These are phyloP conservation scores for Trichosporon inkin DNA, from an alignment of 1,284 basidiomycete genomes.

Conservation along the genomic window DNA sequence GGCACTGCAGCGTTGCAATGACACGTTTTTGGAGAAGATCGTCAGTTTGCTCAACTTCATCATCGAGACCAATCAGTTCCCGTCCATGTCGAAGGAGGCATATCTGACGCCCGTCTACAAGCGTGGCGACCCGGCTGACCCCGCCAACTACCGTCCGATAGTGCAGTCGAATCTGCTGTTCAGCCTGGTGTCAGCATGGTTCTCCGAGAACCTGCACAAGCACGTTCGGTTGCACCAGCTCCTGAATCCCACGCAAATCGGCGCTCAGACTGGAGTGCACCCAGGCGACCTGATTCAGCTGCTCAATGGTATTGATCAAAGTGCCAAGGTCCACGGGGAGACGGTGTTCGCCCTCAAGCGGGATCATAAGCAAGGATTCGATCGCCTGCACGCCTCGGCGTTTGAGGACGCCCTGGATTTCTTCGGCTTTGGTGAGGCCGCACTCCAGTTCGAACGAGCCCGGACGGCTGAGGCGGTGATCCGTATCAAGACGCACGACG, in stretches of 20 bases:
- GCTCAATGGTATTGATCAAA: slow-evolving; percentile 33
- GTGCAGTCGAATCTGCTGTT: slow-evolving; percentile 31
- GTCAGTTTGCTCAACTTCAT: slow-evolving; percentile 41
- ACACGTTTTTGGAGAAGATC: slow-evolving; percentile 31
- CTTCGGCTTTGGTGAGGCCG: slow-evolving; percentile 39
- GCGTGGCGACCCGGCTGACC: slow-evolving; percentile 27
- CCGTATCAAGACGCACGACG: slow-evolving; percentile 35
- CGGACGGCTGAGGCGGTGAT: slow-evolving; percentile 26
- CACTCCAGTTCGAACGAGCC: slow-evolving; percentile 36
- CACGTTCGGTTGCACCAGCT: slow-evolving; percentile 29
- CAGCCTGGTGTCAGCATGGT: neutral
- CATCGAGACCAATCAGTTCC: slow-evolving; percentile 34
- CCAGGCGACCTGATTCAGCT: slow-evolving; percentile 39
- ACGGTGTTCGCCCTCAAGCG: slow-evolving; percentile 13
- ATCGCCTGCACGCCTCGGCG: slow-evolving; percentile 40
- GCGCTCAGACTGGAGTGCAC: slow-evolving; percentile 46
- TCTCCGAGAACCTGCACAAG: slow-evolving; percentile 22
- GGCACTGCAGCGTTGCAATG: slow-evolving; percentile 32
- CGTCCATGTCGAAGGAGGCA: slow-evolving; percentile 31
- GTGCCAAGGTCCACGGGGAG: slow-evolving; percentile 25
- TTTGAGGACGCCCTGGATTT: slow-evolving; percentile 47
- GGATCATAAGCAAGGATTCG: slow-evolving; percentile 30
- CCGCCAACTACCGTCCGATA: slow-evolving; percentile 42
- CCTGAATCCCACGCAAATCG: slow-evolving; percentile 42
- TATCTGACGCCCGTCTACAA: slow-evolving; percentile 45